Evolutionary conservation across 2,329 filamentous ascomycete species (phyloP).

Genomic region (Talaromyces sp.): DNA sequence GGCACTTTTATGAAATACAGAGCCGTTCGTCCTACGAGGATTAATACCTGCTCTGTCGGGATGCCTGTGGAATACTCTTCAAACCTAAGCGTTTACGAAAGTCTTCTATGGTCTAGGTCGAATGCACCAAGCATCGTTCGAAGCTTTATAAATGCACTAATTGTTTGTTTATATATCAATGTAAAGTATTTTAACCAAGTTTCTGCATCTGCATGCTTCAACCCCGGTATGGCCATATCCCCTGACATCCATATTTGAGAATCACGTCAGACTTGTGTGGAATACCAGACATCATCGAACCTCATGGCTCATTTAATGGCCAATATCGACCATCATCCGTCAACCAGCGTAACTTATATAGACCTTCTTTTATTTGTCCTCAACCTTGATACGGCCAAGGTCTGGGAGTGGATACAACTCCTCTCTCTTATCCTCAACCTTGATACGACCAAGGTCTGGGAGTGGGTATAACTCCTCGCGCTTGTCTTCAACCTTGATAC

Average conservation of each 20-base stretch:
- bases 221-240: background rate
- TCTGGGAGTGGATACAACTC: constrained; percentile 11
- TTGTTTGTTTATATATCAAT: background rate
- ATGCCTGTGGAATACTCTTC: background rate
- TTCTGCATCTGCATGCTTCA: background rate
- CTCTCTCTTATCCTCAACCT: background rate
- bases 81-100: background rate
- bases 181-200: background rate
- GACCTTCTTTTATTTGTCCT: constrained; percentile 4
- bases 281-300: background rate
- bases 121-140: background rate
- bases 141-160: background rate
- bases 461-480: constrained; percentile 12
- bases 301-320: background rate
- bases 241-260: background rate
- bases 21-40: background rate
- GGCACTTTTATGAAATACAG: background rate
- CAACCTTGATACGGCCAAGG: constrained; percentile 13
- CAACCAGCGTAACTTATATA: background rate
- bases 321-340: background rate
- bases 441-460: no score
- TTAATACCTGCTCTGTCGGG: background rate
- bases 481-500: constrained; percentile 2
- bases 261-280: background rate
- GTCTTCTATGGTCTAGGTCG: background rate